Base-by-base conservation (phyloP, 78 protist species). In the Acrasis kona region DNA sequence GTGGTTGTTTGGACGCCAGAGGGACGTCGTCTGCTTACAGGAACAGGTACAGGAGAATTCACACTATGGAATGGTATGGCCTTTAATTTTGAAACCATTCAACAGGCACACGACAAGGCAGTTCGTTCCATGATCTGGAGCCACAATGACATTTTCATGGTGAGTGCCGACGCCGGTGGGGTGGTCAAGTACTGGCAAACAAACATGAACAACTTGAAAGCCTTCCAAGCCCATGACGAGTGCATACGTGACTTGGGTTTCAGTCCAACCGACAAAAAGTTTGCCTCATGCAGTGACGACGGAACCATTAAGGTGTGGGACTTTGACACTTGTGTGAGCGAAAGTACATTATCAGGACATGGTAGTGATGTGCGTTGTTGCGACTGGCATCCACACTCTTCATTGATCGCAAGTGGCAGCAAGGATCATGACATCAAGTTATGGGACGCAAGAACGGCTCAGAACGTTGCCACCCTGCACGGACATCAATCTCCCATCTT, bases 181-280 rank as follows among this genome's bases (percentile, higher is more conserved):
- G 2, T 30, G 1, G 39, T 95, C 74, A 93, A 89, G 78, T 93
- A 93, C 71, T 95, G 98, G 98, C 93, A 93, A 61, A 12, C 84
- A 3, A 93, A 81, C 81, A 91, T 95, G 93, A 93, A 82, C 81
- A 85, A 84, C 64, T 93, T 95, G 36, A 87, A 88, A 38, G 73
- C 42, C 40, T 81, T 95, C 39, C 12, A 29, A 2, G 86, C 93
- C 32, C 93, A 93, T 71, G 28, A 79, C 0, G 77, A 88, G n/a
- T 77, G 10, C 87, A 36, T 39, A 19, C 42, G 32, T 71, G 66
- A 36, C 31, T 32, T 65, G 7, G 1, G 39, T 28, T 57, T 10
- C 29, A 58, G 86, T 4, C 97, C 95, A 28, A 81, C 92, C 2
- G 95, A 90, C 72, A 32, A 70, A 9, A 92, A 93, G 78, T 89